Base-by-base conservation (phyloP, 495 filamentous ascomycete genomes). In the Xylaria palmicola region DNA sequence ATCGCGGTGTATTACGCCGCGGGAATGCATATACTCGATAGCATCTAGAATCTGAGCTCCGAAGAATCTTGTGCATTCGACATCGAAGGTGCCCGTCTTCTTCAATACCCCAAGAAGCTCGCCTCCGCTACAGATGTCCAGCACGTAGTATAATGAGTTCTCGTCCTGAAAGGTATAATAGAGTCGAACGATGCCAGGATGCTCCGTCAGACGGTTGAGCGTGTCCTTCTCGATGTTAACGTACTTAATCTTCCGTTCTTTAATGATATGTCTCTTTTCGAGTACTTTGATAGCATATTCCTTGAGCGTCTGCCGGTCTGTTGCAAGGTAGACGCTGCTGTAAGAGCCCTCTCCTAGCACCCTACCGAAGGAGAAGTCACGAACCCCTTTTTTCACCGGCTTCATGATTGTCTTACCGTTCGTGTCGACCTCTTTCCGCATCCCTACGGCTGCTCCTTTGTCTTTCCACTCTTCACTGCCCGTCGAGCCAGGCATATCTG, bases 101-200 rank as follows among this genome's bases (percentile, higher is more conserved):
- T 99, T 99, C 59, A 99, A 75, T 13, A 96, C 90, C 22, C 93
- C 92, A 9, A 99, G 77, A 26, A 99, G 79, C 75, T 99, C 95
- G 59, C 95, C 95, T 54, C 91, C 90, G 69, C 88, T 92, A 66
- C 92, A 94, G 40, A 98, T 81, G 74, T 99, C 95, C 63, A 99
- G 79, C 17, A 99, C 95, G 72, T 97, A 99, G 74, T 98, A 99
- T 9, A 99, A 77, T 13, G 92, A 97, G 27, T 88, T 83, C 68
- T 97, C 92, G 74, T 99, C 95, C 71, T 99, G 95, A 71, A 98
- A 99, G 6, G 95, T 99, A 76, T 99, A 99, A 69, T 97, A 99
- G 39, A 99, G 83, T 56, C 95, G 89, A 53, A 99, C 93, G 65
- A 99, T 92, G 10, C 95, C 95, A 8, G 95, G 95, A 68, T 99